A percentile compares a stretch with the other conserved stretches of the same genome.
These are phyloP conservation scores for Takakia lepidozioides DNA, from an alignment of 225 moss, liverwort and hornwort species.

Conservation along the genomic window DNA sequence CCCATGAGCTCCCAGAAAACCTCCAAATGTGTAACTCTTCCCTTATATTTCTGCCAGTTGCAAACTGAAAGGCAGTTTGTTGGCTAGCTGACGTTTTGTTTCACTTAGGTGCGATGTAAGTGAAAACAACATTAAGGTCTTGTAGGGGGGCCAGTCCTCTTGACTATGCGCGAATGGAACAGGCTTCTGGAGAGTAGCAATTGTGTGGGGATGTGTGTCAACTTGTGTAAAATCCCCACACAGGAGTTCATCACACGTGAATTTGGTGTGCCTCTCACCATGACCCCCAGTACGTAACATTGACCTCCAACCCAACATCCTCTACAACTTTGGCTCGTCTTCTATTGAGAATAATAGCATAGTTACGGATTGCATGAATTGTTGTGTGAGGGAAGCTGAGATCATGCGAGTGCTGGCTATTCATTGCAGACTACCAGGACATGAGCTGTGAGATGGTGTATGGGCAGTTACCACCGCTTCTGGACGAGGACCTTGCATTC, in stretches of 20 bases:
- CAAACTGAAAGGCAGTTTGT: too few relatives aligned
- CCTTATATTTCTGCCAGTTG: neutral
- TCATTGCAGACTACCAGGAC: constrained; percentile 80
- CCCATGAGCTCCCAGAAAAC: neutral
- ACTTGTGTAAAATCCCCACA: constrained; percentile 97
- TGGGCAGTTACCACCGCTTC: constrained; percentile 46
- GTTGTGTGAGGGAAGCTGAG: neutral
- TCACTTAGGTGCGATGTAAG: neutral
- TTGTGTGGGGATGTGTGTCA: constrained; percentile 91
- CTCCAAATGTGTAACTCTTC: neutral
- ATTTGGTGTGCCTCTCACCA: constrained; percentile 70
- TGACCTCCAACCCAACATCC: neutral
- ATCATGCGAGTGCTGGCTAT: too few relatives aligned
- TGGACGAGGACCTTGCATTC: constrained; percentile 66
- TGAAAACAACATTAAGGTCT: neutral
- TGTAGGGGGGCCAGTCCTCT: neutral
- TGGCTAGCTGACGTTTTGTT: neutral
- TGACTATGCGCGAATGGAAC: too few relatives aligned
- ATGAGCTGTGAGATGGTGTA: constrained; percentile 94
- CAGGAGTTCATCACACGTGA: constrained; percentile 80
- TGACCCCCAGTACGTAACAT: constrained; percentile 94
- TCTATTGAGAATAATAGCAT: neutral
- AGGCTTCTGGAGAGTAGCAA: constrained; percentile 81
- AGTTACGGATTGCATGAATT: neutral
- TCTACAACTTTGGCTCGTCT: neutral